Evolutionary conservation across 169 alveolate species (phyloP), one percentile per base, ranked within the genome.

Genomic region (Plasmodium falciparum): DNA sequence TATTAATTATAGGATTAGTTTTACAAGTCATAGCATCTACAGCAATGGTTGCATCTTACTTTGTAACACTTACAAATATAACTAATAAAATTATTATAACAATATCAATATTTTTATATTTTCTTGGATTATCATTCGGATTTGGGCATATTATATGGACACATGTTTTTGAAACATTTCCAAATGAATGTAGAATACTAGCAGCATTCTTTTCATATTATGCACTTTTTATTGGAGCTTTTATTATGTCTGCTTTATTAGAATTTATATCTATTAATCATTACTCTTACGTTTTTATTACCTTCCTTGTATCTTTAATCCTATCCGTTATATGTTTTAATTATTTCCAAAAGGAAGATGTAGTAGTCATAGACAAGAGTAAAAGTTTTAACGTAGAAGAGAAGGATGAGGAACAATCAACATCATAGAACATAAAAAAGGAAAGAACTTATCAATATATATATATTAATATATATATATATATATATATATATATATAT

Each of bases 71-170:
- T 33, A 4, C 73, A 0, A 22, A 2, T 9, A 29, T 83, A 13
- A 0, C 69, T 13, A 72, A 67, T 45, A 26, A 83, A 22, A n/a
- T 83, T 24, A 43, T 83, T n/a, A 6, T 83, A 70, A 69, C 78
- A 1, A 15, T 15, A 39, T 6, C 74, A 6, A 69, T 69, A 4
- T 9, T 66, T 54, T 4, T 50, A 7, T 67, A 56, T 70, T 56
- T 70, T 17, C 15, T 24, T 43, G 91, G 91, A 15, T 69, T 83
- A 2, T 67, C 91, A n/a, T 6, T 83, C 13, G 91, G 91, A n/a
- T 83, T 83, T 50, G 91, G 91, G 20, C 85, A 67, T 70, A 50
- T 71, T 24, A 59, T 83, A 67, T 83, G 91, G 91, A 83, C 86
- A 2, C 85, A 49, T 39, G 54, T 71, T 2, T 83, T 59, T 71